A percentile compares a stretch with the other conserved stretches of the same genome.
These are phyloP conservation scores for Penicillium sp. DNA, from an alignment of 2,329 filamentous ascomycete species.

Conservation along the genomic window DNA sequence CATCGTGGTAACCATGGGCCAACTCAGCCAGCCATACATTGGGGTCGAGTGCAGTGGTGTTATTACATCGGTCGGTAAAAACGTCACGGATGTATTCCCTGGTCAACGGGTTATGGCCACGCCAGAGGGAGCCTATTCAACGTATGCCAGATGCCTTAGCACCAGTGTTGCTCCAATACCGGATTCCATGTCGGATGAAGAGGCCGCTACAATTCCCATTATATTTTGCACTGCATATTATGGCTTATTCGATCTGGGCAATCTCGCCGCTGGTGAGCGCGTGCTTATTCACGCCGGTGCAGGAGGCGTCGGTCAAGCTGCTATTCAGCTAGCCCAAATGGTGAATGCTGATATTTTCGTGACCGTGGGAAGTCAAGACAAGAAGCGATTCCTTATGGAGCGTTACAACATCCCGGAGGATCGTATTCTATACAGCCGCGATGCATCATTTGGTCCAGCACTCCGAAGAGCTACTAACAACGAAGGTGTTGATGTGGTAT, in stretches of 20 bases:
- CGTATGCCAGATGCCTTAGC: conserved; percentile 22
- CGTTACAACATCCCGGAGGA: conserved; percentile 13
- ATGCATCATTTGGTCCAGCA: conserved; percentile 11
- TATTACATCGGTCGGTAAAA: conserved; percentile 27
- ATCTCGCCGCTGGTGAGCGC: conserved; percentile 18
- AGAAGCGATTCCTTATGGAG: conserved; percentile 17
- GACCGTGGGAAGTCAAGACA: conserved; percentile 17
- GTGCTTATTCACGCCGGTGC: conserved; percentile 23
- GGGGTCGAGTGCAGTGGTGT: conserved; percentile 38
- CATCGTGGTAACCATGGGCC: conserved; percentile 12
- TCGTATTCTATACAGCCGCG: conserved; percentile 15
- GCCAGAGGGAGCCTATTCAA: conserved; percentile 19
- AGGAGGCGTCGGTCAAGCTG: conserved; percentile 20
- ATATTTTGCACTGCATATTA: conserved; percentile 24
- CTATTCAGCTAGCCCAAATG: conserved; percentile 22
- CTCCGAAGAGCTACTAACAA: conserved; percentile 17
- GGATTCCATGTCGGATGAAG: conserved; percentile 21
- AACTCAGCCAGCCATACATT: conserved; percentile 19
- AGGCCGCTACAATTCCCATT: conserved; percentile 39
- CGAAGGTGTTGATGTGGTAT: conserved; percentile 26
- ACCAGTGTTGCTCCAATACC: conserved; percentile 16
- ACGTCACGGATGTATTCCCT: conserved; percentile 26
- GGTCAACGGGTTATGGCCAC: conserved; percentile 40
- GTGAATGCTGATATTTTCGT: conserved; percentile 17
- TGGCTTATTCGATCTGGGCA: conserved; percentile 16